phyloP scores from a whole-genome alignment of 1,284 basidiomycete species.

The Coniophora puteana region DNA sequence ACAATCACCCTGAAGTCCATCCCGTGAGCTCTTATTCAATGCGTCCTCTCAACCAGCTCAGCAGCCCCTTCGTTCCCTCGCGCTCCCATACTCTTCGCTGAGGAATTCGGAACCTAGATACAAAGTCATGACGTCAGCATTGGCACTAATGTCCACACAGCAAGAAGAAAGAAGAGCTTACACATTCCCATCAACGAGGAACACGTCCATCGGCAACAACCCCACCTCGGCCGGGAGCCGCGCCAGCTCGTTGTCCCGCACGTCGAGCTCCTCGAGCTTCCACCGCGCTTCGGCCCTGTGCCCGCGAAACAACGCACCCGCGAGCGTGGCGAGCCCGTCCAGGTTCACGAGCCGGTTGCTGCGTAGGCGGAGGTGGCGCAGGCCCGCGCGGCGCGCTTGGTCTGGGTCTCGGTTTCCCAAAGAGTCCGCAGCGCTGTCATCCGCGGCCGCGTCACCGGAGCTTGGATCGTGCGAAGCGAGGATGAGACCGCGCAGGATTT shows the following conservation, averaged over 20 bases:
- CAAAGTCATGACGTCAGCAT: conserved; percentile 1
- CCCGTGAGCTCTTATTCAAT: conserved; percentile 54
- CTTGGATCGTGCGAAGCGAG: conserved; percentile 40
- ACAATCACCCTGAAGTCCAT: too few relatives aligned
- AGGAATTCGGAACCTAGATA: conserved; percentile 80
- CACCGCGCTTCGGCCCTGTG: conserved; percentile 59
- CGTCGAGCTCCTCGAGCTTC: conserved; percentile 75
- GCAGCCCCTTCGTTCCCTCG: conserved; percentile 75
- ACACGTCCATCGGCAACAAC: conserved; percentile 68
- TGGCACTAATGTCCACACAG: conserved; percentile 4
- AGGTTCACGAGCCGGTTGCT: conserved; percentile 63
- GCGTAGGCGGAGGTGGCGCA: conserved; percentile 59
- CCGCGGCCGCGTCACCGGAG: conserved; percentile 1
- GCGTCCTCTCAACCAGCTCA: conserved; percentile 70
- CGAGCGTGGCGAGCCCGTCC: conserved; percentile 56
- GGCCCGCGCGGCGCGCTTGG: conserved; percentile 39
- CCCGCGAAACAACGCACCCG: conserved; percentile 59
- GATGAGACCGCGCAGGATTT: conserved; percentile 45
- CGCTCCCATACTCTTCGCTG: conserved; percentile 76
- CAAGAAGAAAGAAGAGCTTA: conserved; percentile 37
- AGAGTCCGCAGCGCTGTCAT: not conserved
- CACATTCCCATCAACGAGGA: conserved; percentile 82
- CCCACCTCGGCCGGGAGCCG: conserved; percentile 67
- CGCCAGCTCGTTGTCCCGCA: conserved; percentile 73
- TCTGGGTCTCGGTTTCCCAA: too few relatives aligned